Base-by-base conservation (phyloP, 1,139 yeast genomes). In the Yamadazyma triangularis region DNA sequence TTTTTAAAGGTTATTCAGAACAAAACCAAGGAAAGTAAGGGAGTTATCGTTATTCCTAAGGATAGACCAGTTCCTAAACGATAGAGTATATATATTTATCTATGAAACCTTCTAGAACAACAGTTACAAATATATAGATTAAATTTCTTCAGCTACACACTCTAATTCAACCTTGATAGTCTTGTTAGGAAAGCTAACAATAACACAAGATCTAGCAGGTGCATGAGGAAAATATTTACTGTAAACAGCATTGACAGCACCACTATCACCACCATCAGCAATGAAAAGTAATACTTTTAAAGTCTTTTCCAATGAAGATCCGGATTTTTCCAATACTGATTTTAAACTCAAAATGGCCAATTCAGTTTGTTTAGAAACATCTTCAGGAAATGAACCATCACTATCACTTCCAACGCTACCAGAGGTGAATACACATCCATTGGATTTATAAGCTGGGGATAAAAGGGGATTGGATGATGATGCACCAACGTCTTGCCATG, bases 1-100 rank as follows among this genome's bases (percentile, higher is more conserved):
- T 5, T 60, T 74, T 58, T 83, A 36, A 70, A 69, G 34, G 64
- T 80, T 43, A 65, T 72, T 23, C 89, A 82, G 51, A 70, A 72
- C 58, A 58, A 10, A 24, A 10, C 13, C 7, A 24, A 24, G 15
- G 25, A 24, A 24, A 12, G 13, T 10, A 24, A 24, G 5, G 25
- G 25, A 6, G 8, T 10, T 14, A 14, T 24, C 10, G 8, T 5
- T 5, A 15, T 24, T 5, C 25, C 25, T 10, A 15, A 24, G 10
- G 16, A 24, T 12, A 24, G 25, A 14, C 25, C 25, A 25, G 26
- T 13, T 7, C 20, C 20, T 7, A 18, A 18, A 18, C 9, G 9
- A 18, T 18, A 18, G 20, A 7, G 9, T 18, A 18, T 18, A 18
- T 7, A 18, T 7, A 18, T 7, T 18, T 18, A 18, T 18, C 20